A percentile compares a stretch with the other conserved stretches of the same genome.
These are phyloP conservation scores for Cladosporium sp. DNA, from an alignment of 2,329 filamentous ascomycete species.

Conservation along the genomic window DNA sequence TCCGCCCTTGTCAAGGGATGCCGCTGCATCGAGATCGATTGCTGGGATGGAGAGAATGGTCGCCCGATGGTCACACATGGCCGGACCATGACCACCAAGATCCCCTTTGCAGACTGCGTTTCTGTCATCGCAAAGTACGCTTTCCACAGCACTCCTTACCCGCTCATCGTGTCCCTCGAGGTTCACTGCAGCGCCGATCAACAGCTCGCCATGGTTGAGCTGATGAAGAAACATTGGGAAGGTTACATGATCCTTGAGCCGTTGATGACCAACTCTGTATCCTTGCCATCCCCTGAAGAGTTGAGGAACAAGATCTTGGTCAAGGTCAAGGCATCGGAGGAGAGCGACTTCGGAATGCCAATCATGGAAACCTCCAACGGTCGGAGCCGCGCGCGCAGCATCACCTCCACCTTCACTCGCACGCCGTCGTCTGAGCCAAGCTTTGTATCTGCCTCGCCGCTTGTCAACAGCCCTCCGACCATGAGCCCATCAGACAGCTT, in stretches of 20 bases:
- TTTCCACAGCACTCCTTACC: conserved; percentile 80
- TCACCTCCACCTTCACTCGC: conserved; percentile 70
- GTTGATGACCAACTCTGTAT: conserved; percentile 60
- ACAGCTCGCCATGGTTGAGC: conserved; percentile 81
- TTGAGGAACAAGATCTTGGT: conserved; percentile 79
- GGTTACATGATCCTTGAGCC: conserved; percentile 73
- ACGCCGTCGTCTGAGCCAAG: conserved; percentile 57
- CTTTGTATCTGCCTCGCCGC: conserved; percentile 43
- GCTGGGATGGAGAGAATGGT: conserved; percentile 89
- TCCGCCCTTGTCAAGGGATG: conserved; percentile 81
- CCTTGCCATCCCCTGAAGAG: conserved; percentile 79
- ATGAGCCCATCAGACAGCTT: conserved; percentile 47
- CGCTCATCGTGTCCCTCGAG: conserved; percentile 90
- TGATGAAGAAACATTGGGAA: conserved; percentile 80
- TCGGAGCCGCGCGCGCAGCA: conserved; percentile 54
- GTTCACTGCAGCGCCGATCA: conserved; percentile 84
- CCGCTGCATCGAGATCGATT: conserved; percentile 94
- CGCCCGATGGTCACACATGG: conserved; percentile 89
- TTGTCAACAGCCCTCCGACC: conserved; percentile 48
- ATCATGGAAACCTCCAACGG: conserved; percentile 32
- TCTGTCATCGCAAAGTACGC: conserved; percentile 92
- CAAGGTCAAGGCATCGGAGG: conserved; percentile 82
- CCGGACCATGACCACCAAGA: conserved; percentile 78
- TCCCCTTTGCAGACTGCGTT: conserved; percentile 88
- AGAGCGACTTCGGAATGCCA: conserved; percentile 38